Evolutionary conservation across 257 asterid genomes (phyloP).

Genomic region (Echites panduratus): DNA sequence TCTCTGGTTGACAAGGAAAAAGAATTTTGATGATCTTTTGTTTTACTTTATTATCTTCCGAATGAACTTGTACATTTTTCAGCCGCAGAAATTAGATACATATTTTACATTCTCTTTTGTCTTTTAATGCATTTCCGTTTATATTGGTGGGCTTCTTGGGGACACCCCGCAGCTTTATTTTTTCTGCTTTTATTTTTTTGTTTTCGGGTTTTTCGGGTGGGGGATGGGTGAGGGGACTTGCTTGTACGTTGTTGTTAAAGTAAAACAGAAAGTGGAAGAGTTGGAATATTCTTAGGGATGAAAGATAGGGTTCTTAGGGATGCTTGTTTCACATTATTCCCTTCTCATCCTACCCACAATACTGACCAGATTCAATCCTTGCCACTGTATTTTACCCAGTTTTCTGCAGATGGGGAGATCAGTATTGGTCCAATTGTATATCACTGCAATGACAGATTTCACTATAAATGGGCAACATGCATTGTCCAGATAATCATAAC

Average conservation of each 20-base stretch:
- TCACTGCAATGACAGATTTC: not conserved
- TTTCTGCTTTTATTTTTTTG: not conserved
- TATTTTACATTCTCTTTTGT: not conserved
- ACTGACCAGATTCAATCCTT: slow-evolving; percentile 37
- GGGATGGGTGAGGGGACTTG: not conserved
- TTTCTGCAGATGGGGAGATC: slow-evolving; percentile 11
- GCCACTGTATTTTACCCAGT: slow-evolving; percentile 13
- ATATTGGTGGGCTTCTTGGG: not conserved
- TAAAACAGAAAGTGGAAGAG: not conserved
- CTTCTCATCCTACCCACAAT: slow-evolving; percentile 27
- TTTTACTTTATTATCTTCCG: not conserved
- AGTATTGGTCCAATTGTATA: slow-evolving; percentile 13
- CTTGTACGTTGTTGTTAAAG: not conserved
- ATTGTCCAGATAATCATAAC: not conserved
- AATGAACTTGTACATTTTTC: not conserved
- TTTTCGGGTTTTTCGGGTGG: not conserved
- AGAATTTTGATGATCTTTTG: not conserved
- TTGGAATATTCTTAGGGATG: slow-evolving; percentile 3
- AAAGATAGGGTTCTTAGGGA: slow-evolving; percentile 15
- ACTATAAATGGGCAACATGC: slow-evolving; percentile 6
- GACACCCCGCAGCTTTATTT: not conserved
- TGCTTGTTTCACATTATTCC: slow-evolving; percentile 20
- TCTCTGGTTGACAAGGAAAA: slow-evolving; percentile 4
- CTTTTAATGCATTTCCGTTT: not conserved
- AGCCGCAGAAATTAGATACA: not conserved